Base-by-base conservation (phyloP, 202 grass and related monocot genomes). In the Dendrocalamus latiflorus region DNA sequence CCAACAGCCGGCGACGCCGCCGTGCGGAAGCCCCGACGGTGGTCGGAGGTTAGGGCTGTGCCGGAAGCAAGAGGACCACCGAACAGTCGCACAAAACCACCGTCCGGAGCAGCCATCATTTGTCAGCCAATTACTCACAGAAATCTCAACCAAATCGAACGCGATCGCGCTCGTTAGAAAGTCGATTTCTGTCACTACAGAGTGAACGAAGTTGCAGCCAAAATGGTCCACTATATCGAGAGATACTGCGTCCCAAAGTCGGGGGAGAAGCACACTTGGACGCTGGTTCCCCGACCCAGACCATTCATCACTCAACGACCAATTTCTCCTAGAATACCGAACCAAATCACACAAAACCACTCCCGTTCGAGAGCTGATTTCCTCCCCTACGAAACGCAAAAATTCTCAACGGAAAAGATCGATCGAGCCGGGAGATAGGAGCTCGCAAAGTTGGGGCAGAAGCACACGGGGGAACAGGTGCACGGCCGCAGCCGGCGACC, bases 201-300 rank as follows among this genome's bases (percentile, higher is more conserved):
- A 8, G 0, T 0, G 0, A 4, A 7, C 0, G 10, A 50, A 34
- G 15, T 21, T 5, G 5, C 0, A 16, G 3, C 0, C 0, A 0
- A 30, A 81, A 80, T 0, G 70, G 36, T 65, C 0, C 0, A 13
- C 0, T 0, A 1, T 0, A 0, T 9, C 4, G 2, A 14, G 26
- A 70, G 76, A 43, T 48, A 3, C 64, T 15, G 6, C 14, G 7
- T 0, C 21, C 14, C 24, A 15, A 70, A 85, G 3, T 70, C 5
- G 34, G 4, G 26, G 28, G 62, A 89, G 76, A 89, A 89, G 10
- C 82, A 89, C 87, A 89, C 44, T 0, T 26, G 62, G 53, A 48
- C 42, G 49, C 73, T 74, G 17, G 70, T 7, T 45, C 14, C 22
- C 4, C 1, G 1, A 20, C 28, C 30, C 37, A 17, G 47, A 79